These are phyloP conservation scores for Toxoplasma gondii DNA, from an alignment of 169 alveolate species.

Conservation along the genomic window DNA sequence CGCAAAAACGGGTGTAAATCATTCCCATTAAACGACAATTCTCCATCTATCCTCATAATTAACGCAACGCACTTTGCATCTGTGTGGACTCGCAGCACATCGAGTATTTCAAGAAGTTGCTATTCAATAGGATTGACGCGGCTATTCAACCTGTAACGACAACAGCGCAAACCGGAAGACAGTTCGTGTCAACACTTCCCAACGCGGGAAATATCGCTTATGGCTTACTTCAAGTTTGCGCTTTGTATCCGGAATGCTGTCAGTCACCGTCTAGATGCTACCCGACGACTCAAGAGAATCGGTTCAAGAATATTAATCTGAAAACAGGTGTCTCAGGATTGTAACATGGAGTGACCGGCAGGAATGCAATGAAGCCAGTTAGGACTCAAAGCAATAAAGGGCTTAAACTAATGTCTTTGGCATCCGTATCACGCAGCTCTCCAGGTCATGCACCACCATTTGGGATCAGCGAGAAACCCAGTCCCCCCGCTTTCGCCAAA, in stretches of 20 bases:
- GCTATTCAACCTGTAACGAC: slow-evolving; percentile 16
- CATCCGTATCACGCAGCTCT: too few species aligned
- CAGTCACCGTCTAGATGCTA: not conserved
- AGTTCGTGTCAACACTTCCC: not conserved
- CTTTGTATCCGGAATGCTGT: slow-evolving; percentile 23
- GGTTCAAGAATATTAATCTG: not conserved
- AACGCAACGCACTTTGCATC: too few species aligned
- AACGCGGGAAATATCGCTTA: not conserved
- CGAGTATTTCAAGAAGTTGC: slow-evolving; percentile 7
- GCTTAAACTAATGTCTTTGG: too few species aligned
- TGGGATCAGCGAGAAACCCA: too few species aligned
- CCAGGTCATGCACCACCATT: too few species aligned
- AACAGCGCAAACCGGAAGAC: not conserved
- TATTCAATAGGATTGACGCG: not conserved
- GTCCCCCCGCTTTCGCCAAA: too few species aligned
- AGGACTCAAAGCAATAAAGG: too few species aligned
- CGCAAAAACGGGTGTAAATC: too few species aligned
- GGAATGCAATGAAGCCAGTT: not conserved
- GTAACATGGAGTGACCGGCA: not conserved
- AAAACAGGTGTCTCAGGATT: not conserved
- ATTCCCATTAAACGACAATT: too few species aligned
- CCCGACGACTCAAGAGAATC: not conserved
- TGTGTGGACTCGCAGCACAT: slow-evolving; percentile 11
- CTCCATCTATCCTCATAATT: too few species aligned
- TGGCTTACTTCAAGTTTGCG: slow-evolving; percentile 21